phyloP scores from a whole-genome alignment of 2,329 filamentous ascomycete genomes.

The Thermoascus crustaceus region DNA sequence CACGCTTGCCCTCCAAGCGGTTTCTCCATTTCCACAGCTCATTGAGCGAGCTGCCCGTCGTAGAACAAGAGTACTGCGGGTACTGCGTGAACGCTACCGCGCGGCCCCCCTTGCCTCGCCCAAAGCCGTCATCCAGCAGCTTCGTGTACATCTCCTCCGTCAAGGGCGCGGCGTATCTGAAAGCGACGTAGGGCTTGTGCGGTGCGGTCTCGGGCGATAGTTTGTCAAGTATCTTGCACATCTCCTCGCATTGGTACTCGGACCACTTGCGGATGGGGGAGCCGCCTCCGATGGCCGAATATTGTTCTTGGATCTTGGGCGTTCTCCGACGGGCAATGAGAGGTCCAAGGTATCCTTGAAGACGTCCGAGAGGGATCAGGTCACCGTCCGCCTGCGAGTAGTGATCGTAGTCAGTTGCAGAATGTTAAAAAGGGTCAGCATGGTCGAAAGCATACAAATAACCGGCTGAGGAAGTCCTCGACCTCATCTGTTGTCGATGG shows the following conservation, averaged over 20 bases:
- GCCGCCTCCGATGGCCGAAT: constrained; percentile 90
- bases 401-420: constrained; percentile 7
- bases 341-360: constrained; percentile 85
- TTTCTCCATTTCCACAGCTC: constrained; percentile 97
- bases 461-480: constrained; percentile 74
- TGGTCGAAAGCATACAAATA: constrained; percentile 65
- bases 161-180: constrained; percentile 86
- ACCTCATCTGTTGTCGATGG: constrained; percentile 85
- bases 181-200: constrained; percentile 95
- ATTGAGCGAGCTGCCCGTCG: constrained; percentile 90
- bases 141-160: constrained; percentile 89
- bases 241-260: constrained; percentile 84
- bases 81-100: constrained; percentile 98
- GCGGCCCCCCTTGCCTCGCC: constrained; percentile 77
- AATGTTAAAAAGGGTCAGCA: constrained; percentile 10
- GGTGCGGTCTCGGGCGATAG: constrained; percentile 88
- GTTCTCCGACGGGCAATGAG: constrained; percentile 79
- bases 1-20: constrained; percentile 67
- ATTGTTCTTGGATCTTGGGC: constrained; percentile 94
- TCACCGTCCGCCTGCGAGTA: constrained; percentile 70
- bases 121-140: constrained; percentile 81
- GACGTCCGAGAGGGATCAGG: constrained; percentile 84
- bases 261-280: constrained; percentile 98
- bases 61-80: constrained; percentile 96
- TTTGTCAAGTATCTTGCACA: constrained; percentile 94